Base-by-base conservation (phyloP, 192 early-diverging fungal species). In the Coemansia sp. region DNA sequence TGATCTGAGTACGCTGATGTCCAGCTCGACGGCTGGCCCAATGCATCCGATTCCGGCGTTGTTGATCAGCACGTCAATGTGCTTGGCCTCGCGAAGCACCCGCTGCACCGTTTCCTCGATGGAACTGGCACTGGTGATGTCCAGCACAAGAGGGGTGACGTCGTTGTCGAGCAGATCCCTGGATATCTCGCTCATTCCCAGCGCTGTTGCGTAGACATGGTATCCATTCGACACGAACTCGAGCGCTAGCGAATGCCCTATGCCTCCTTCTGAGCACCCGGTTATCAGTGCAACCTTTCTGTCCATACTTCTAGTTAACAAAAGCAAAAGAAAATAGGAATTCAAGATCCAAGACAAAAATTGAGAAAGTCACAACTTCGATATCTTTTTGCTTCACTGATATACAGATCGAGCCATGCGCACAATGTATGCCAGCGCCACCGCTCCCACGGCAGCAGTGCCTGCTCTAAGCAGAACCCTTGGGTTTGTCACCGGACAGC, bases 221-320 rank as follows among this genome's bases (percentile, higher is more conserved):
- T 57, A 74, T 0, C 77, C 72, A 15, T 44, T 57, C 3, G 41
- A 23, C 0, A 65, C 71, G 15, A 80, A 56, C 57, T 74, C 71
- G 0, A 80, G 29, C 5, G 77, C 77, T 19, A 74, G 28, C 38
- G 53, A 40, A 37, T 74, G 61, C 2, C 89, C 89, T 48, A 89
- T 90, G 13, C 87, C 87, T 50, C 89, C 89, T 7, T 75, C 73
- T 9, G 89, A 84, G 68, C 89, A 90, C 17, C 89, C 89, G 36
- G 87, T 89, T 19, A 90, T 81, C 23, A 90, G 80, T 13, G 83
- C 89, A 41, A 90, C 74, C 75, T 30, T n/a, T n/a, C n/a, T 75
- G 29, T 44, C 4, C 45, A 48, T 48, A 13, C 14, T 6, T 48
- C 7, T n/a, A n/a, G n/a, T n/a, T n/a, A n/a, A n/a, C n/a, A n/a